Conservation (phyloP, 2,329 filamentous ascomycete genomes). For the Simplicillium aogashimaense region DNA sequence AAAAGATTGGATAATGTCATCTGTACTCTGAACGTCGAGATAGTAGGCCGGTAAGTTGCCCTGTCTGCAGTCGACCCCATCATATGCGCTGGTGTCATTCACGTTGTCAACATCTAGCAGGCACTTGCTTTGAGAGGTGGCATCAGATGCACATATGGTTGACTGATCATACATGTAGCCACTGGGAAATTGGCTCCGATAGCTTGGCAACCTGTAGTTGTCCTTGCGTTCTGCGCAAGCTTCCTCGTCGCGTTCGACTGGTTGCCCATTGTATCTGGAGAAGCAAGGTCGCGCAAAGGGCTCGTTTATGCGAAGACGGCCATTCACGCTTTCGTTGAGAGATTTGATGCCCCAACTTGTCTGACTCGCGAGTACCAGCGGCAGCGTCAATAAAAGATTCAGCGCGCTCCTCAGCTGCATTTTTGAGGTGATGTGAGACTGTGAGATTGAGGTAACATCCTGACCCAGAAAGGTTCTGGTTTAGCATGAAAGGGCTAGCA, state of each 20-base stretch:
- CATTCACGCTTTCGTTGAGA: background rate
- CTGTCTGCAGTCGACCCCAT: conserved; percentile 5
- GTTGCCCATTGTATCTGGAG: conserved; percentile 8
- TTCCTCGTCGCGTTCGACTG: conserved; percentile 2
- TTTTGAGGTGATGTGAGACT: no score
- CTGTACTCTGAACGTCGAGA: conserved; percentile 4
- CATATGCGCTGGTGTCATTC: conserved; percentile 1
- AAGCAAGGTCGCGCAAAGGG: conserved; percentile 10
- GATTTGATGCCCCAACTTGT: no score
- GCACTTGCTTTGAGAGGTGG: conserved; percentile 6
- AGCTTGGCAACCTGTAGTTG: conserved; percentile 5
- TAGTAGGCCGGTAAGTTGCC: conserved; percentile 9
- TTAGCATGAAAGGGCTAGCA: no score
- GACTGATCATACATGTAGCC: conserved; percentile 12
- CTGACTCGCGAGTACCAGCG: no score
- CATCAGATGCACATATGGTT: conserved; percentile 7
- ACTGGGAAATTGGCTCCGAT: conserved; percentile 7
- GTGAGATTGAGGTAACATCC: no score
- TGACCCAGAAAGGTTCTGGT: no score
- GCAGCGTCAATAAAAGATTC: no score
- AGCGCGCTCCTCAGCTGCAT: no score
- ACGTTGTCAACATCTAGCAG: conserved; percentile 6
- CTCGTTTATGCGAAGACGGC: conserved; percentile 4
- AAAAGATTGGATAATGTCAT: conserved; percentile 7
- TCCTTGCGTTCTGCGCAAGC: conserved; percentile 6